Evolutionary conservation across 1,284 basidiomycete species (phyloP).

Genomic region (Anthracocystis walkeri): DNA sequence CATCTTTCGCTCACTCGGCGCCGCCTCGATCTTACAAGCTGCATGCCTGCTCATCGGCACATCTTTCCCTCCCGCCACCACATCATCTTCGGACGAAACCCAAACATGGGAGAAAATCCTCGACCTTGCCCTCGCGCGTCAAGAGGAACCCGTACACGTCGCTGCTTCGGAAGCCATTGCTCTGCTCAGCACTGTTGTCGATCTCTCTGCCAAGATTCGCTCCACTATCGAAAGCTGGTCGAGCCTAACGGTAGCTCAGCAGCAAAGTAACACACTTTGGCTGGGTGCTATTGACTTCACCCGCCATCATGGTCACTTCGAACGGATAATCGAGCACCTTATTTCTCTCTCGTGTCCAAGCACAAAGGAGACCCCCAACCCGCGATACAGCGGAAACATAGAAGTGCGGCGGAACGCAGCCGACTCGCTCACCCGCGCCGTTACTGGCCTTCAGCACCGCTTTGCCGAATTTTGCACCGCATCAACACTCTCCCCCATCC

Average conservation of each 20-base stretch:
- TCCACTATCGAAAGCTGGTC: constrained; percentile 75
- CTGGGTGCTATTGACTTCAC: constrained; percentile 80
- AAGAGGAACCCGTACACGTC: constrained; percentile 78
- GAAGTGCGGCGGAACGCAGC: constrained; percentile 81
- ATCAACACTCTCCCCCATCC: not conserved
- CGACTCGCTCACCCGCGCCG: constrained; percentile 73
- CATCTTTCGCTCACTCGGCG: constrained; percentile 77
- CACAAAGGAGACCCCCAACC: constrained; percentile 71
- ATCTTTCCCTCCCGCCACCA: constrained; percentile 2
- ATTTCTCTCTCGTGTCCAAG: constrained; percentile 74
- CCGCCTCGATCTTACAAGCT: constrained; percentile 80
- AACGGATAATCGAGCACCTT: constrained; percentile 75
- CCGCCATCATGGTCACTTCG: constrained; percentile 73
- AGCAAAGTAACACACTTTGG: constrained; percentile 82
- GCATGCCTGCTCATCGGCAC: constrained; percentile 80
- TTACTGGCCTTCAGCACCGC: constrained; percentile 2
- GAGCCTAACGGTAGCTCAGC: constrained; percentile 74
- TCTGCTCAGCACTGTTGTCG: constrained; percentile 76
- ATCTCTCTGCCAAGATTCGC: constrained; percentile 72
- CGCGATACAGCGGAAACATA: constrained; percentile 68
- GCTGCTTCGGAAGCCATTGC: constrained; percentile 78
- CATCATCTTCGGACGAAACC: constrained; percentile 13
- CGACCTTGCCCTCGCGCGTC: constrained; percentile 79
- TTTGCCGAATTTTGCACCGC: constrained; percentile 5
- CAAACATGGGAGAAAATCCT: constrained; percentile 72